phyloP scores from a whole-genome alignment of 139 green algal genomes.

The Chara braunii region DNA sequence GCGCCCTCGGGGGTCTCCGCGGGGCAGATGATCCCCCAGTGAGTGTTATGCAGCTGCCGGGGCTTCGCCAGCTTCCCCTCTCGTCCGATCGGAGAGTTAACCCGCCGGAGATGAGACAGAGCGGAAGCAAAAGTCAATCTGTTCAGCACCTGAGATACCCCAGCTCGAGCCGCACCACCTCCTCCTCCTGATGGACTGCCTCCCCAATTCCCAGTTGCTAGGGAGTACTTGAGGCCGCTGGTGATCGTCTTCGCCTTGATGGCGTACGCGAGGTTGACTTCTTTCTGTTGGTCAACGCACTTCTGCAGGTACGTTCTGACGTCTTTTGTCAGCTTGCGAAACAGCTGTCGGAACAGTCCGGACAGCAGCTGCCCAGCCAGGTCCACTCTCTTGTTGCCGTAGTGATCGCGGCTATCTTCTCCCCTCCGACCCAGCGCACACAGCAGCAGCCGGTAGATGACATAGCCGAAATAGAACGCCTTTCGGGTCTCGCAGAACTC shows the following conservation, averaged over 20 bases:
- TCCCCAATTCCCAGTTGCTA: constrained; percentile 98
- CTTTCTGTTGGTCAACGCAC: constrained; percentile 46
- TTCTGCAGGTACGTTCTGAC: constrained; percentile 65
- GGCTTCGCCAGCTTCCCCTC: constrained; percentile 66
- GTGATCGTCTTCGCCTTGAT: constrained; percentile 89
- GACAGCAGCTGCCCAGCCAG: constrained; percentile 47
- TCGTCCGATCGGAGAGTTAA: constrained; percentile 84
- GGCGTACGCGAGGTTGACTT: constrained; percentile 47
- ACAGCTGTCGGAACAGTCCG: constrained; percentile 58
- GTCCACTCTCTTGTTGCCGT: constrained; percentile 95
- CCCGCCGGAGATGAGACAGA: constrained; percentile 81
- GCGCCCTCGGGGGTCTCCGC: constrained; percentile 86
- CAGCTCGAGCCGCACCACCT: constrained; percentile 29
- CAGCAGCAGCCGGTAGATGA: constrained; percentile 49
- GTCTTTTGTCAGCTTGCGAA: constrained; percentile 85
- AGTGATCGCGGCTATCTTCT: constrained; percentile 95
- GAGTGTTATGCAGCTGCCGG: constrained; percentile 86
- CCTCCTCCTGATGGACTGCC: constrained; percentile 13
- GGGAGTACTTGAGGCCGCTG: constrained; percentile 82
- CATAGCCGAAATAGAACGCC: constrained; percentile 49
- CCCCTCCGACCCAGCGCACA: constrained; percentile 38
- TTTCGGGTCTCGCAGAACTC: constrained; percentile 43
- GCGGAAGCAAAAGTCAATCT: constrained; percentile 85
- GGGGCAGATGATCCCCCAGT: constrained; percentile 96
- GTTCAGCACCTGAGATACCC: constrained; percentile 57